phyloP scores from a whole-genome alignment of 106 monocot genomes.

The Chionographis japonica region DNA sequence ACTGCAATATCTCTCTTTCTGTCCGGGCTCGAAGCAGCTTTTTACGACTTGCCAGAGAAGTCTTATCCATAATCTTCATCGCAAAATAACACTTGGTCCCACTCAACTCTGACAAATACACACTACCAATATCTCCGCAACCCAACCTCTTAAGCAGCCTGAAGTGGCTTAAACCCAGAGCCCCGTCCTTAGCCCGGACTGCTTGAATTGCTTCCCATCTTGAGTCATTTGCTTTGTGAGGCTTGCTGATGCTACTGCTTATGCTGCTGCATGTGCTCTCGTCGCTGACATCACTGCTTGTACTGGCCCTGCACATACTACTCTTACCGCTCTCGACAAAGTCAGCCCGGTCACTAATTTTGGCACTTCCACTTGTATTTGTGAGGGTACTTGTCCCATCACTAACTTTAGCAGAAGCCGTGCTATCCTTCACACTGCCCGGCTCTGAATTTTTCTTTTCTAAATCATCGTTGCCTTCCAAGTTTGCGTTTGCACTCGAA shows the following conservation, averaged over 20 bases:
- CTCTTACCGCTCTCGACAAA: slow-evolving; percentile 14
- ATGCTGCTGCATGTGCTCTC: slow-evolving; percentile 20
- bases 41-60: slow-evolving; percentile 10
- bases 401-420: slow-evolving; percentile 12
- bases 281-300: slow-evolving; percentile 23
- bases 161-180: slow-evolving; percentile 14
- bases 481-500: not conserved
- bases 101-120: slow-evolving; percentile 20
- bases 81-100: slow-evolving; percentile 17
- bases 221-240: slow-evolving; percentile 18
- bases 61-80: slow-evolving; percentile 21
- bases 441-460: slow-evolving; percentile 8
- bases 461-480: slow-evolving; percentile 1
- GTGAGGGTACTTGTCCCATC: slow-evolving; percentile 6
- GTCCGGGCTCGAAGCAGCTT: slow-evolving; percentile 17
- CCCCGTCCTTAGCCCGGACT: slow-evolving; percentile 7
- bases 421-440: slow-evolving; percentile 5
- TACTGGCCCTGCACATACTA: slow-evolving; percentile 16
- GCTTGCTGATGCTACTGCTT: slow-evolving; percentile 14
- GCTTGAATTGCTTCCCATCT: slow-evolving; percentile 24
- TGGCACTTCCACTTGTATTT: slow-evolving; percentile 10
- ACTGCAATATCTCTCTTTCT: slow-evolving; percentile 19
- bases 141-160: slow-evolving; percentile 17
- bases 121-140: slow-evolving; percentile 19
- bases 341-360: slow-evolving; percentile 13